Percentiles rank a stretch among this genome's conserved stretches.
Evolutionary conservation across 768 basidiomycete genomes (phyloP).

Genomic region (Daedaleopsis sinensis): DNA sequence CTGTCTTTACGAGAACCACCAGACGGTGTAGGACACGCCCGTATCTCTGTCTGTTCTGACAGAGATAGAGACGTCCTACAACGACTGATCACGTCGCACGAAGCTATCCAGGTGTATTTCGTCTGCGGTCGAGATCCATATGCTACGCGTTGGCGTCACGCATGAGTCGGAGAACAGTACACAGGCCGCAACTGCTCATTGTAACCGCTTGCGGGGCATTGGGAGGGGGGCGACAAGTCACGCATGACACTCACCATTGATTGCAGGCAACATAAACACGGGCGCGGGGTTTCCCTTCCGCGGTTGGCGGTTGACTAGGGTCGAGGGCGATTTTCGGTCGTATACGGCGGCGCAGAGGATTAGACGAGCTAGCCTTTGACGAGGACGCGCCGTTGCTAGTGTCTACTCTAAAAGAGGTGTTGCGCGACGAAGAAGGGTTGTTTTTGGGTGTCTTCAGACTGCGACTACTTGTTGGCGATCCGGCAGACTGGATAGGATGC

Average conservation of each 20-base stretch:
- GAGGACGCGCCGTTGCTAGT: neutral
- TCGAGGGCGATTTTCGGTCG: constrained; percentile 62
- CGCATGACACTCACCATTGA: constrained; percentile 59
- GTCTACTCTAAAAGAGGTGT: neutral
- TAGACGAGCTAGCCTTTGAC: neutral
- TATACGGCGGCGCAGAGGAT: constrained; percentile 7
- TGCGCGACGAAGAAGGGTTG: neutral
- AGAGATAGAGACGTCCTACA: too few species aligned
- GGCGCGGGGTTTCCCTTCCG: constrained; percentile 74
- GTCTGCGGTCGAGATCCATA: too few species aligned
- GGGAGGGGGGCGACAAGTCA: too few species aligned
- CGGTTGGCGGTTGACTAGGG: constrained; percentile 75
- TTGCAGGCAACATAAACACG: constrained; percentile 80
- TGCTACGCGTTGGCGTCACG: too few species aligned
- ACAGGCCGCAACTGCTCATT: too few species aligned
- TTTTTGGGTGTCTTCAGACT: neutral
- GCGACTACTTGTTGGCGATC: neutral
- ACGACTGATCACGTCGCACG: too few species aligned
- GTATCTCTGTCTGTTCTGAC: too few species aligned
- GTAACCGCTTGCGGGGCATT: too few species aligned
- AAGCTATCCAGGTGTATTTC: too few species aligned
- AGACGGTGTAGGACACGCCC: too few species aligned
- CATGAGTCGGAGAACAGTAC: too few species aligned
- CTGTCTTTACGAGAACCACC: too few species aligned
- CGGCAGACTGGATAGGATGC: neutral